Evolutionary conservation across 805 yeast species (phyloP).

Genomic region (Saccharomycopsis fodiens): DNA sequence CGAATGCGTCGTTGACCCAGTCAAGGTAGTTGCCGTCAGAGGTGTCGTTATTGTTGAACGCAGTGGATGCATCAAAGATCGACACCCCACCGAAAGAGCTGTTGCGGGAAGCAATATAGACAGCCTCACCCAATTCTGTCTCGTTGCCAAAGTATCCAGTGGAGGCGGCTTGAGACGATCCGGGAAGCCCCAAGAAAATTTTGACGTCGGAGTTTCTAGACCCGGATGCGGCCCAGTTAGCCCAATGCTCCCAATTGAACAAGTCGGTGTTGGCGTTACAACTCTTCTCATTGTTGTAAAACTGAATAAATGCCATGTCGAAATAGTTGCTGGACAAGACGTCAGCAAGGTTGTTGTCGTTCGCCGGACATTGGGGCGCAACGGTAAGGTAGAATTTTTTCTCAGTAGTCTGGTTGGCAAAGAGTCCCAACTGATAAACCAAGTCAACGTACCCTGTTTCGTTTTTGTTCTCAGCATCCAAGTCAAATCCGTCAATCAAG

Average conservation of each 20-base stretch:
- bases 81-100: slow-evolving; percentile 20
- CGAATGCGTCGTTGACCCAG: slow-evolving; percentile 14
- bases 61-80: slow-evolving; percentile 19
- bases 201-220: slow-evolving; percentile 66
- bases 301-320: slow-evolving; percentile 57
- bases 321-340: slow-evolving; percentile 38
- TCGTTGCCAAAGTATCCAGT: slow-evolving; percentile 50
- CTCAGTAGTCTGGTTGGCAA: slow-evolving; percentile 25
- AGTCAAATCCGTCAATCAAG: slow-evolving; percentile 79
- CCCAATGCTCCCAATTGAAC: slow-evolving; percentile 51
- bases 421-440: slow-evolving; percentile 30
- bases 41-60: slow-evolving; percentile 17
- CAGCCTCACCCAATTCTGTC: slow-evolving; percentile 23
- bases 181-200: slow-evolving; percentile 72
- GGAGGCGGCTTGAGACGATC: slow-evolving; percentile 49
- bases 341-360: slow-evolving; percentile 42
- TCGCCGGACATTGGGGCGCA: slow-evolving; percentile 63
- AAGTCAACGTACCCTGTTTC: slow-evolving; percentile 46
- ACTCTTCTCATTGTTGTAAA: slow-evolving; percentile 60
- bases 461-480: slow-evolving; percentile 64
- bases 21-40: slow-evolving; percentile 9
- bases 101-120: slow-evolving; percentile 12
- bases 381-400: slow-evolving; percentile 50
- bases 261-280: slow-evolving; percentile 41
- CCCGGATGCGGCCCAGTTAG: slow-evolving; percentile 37